Conservation (phyloP, 2,329 filamentous ascomycete species). For the Hortaea werneckii region DNA sequence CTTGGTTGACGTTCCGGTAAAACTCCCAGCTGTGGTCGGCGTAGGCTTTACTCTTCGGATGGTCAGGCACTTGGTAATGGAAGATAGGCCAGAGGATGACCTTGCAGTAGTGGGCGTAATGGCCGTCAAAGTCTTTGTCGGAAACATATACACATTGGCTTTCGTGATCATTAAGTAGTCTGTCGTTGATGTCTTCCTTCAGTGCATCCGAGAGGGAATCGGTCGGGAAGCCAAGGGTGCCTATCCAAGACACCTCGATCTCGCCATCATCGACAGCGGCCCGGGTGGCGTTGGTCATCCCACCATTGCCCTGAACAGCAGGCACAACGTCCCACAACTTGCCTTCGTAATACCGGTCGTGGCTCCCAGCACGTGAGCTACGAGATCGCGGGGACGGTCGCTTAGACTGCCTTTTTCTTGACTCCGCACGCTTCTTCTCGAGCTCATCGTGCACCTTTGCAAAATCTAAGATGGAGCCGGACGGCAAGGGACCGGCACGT, state of each 20-base stretch:
- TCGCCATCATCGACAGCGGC: constrained; percentile 48
- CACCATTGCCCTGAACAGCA: constrained; percentile 85
- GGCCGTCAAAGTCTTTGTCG: constrained; percentile 87
- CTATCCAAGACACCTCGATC: constrained; percentile 77
- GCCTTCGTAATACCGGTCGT: constrained; percentile 50
- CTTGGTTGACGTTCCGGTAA: constrained; percentile 86
- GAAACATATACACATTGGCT: constrained; percentile 76
- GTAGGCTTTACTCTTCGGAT: constrained; percentile 96
- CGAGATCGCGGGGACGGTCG: constrained; percentile 9
- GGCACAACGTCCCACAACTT: constrained; percentile 74
- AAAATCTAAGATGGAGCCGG: constrained; percentile 65
- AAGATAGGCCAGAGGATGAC: constrained; percentile 96
- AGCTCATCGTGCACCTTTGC: constrained; percentile 36
- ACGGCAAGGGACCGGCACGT: constrained; percentile 61
- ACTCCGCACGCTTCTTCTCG: constrained; percentile 13
- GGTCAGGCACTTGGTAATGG: constrained; percentile 95
- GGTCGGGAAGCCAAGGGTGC: constrained; percentile 87
- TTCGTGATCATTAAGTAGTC: constrained; percentile 62
- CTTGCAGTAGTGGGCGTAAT: constrained; percentile 95
- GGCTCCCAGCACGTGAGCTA: constrained; percentile 24
- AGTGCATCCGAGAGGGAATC: constrained; percentile 69
- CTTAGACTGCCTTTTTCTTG: constrained; percentile 10
- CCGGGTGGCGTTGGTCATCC: constrained; percentile 76
- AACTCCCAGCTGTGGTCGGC: constrained; percentile 80
- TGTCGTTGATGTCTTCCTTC: constrained; percentile 74